A percentile compares a stretch with the other conserved stretches of the same genome.
Evolutionary conservation across 208 protist genomes (phyloP).

Genomic region (Crithidia expoeki): DNA sequence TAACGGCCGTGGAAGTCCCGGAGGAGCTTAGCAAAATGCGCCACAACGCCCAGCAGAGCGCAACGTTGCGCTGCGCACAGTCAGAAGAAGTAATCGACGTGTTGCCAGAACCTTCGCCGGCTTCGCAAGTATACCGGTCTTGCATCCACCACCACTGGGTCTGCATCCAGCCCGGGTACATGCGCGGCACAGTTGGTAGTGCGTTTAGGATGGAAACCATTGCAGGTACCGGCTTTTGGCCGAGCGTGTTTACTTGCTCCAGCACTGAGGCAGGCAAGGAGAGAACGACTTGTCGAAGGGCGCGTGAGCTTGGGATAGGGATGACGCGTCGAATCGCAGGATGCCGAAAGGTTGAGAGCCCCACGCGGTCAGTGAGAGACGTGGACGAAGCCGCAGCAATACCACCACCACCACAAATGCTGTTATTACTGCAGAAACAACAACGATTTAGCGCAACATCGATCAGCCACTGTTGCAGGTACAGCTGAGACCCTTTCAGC

Average conservation of each 20-base stretch:
- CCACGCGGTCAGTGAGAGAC: not conserved
- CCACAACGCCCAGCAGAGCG: slow-evolving; percentile 32
- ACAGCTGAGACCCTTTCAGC: not conserved
- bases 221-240: not conserved
- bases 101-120: no score
- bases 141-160: slow-evolving; percentile 31
- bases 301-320: slow-evolving; percentile 13
- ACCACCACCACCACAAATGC: not conserved
- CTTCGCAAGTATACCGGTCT: not conserved
- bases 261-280: slow-evolving; percentile 22
- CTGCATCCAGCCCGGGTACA: slow-evolving; percentile 18
- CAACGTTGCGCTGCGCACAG: slow-evolving; percentile 11
- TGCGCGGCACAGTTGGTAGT: not conserved
- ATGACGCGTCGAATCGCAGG: slow-evolving; percentile 10
- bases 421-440: slow-evolving; percentile 29
- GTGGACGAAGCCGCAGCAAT: not conserved
- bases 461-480: slow-evolving; percentile 31
- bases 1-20: not conserved
- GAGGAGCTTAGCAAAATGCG: slow-evolving; percentile 16
- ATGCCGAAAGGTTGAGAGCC: not conserved
- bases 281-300: slow-evolving; percentile 13
- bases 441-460: slow-evolving; percentile 33
- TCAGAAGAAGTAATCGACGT: not conserved
- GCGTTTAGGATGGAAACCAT: not conserved
- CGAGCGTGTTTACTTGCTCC: slow-evolving; percentile 6